A percentile compares a stretch with the other conserved stretches of the same genome.
Evolutionary conservation across 2,329 filamentous ascomycete species (phyloP).

Genomic region (Penicillium hordei): DNA sequence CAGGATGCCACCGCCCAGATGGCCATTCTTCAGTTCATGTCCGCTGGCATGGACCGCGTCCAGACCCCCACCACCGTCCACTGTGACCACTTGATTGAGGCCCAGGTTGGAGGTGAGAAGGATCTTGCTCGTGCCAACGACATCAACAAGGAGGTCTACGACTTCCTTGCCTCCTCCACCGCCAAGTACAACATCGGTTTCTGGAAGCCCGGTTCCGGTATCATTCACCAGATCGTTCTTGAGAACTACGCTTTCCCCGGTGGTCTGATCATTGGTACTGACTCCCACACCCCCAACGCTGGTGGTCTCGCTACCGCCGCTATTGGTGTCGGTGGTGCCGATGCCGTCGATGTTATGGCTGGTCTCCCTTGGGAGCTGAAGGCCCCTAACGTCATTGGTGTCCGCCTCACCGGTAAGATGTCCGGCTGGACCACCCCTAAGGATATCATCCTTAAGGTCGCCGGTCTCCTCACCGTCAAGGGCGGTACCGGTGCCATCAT

Average conservation of each 20-base stretch:
- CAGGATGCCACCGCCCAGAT: constrained; percentile 99
- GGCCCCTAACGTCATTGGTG: constrained; percentile 94
- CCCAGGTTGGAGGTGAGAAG: constrained; percentile 87
- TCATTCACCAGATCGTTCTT: constrained; percentile 97
- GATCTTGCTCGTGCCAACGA: constrained; percentile 86
- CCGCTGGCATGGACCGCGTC: constrained; percentile 90
- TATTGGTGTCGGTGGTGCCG: constrained; percentile 96
- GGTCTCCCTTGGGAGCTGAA: constrained; percentile 97
- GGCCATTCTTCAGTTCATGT: constrained; percentile 99
- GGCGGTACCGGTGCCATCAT: constrained; percentile 87
- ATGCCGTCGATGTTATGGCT: constrained; percentile 98
- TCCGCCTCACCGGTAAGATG: constrained; percentile 86
- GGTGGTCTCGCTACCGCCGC: constrained; percentile 93
- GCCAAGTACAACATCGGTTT: constrained; percentile 99
- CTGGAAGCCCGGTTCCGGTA: constrained; percentile 98
- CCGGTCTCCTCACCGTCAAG: constrained; percentile 95
- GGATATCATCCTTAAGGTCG: constrained; percentile 96
- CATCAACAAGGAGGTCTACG: constrained; percentile 99
- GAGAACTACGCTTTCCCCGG: constrained; percentile 99
- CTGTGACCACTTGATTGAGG: constrained; percentile 99
- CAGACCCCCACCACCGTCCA: constrained; percentile 95
- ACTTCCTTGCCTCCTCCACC: constrained; percentile 90
- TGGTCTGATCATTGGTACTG: constrained; percentile 95
- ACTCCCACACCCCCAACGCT: constrained; percentile 96
- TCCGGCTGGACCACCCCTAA: constrained; percentile 92